Percentiles rank a stretch among this genome's conserved stretches.
Conservation (phyloP, 352 stramenopile genomes). For the Globisporangium barbulae region DNA sequence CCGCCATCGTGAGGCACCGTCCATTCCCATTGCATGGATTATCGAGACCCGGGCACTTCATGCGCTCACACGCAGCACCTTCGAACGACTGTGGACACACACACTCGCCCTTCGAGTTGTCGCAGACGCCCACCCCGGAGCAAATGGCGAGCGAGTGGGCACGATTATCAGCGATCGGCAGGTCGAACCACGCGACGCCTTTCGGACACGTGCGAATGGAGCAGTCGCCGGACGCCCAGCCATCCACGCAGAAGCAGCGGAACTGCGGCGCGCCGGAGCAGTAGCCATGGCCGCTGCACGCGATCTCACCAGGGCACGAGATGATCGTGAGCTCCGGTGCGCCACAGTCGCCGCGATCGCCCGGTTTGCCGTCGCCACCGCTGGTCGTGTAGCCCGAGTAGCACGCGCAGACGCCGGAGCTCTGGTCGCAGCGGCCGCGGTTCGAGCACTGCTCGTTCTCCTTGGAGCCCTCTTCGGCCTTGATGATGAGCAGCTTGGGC, state of each 20-base stretch:
- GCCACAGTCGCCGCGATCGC: constrained; percentile 72
- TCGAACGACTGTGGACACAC: constrained; percentile 59
- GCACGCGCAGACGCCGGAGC: constrained; percentile 83
- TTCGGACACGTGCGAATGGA: constrained; percentile 61
- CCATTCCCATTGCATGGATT: constrained; percentile 56
- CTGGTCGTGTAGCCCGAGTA: constrained; percentile 81
- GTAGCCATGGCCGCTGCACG: constrained; percentile 73
- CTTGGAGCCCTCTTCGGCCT: constrained; percentile 82
- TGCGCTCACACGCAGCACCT: constrained; percentile 64
- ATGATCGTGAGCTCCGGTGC: constrained; percentile 45
- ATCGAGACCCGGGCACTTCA: constrained; percentile 63
- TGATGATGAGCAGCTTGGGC: constrained; percentile 42
- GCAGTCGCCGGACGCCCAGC: constrained; percentile 66
- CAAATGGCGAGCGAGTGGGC: constrained; percentile 54
- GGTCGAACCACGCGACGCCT: constrained; percentile 70
- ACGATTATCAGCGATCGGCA: constrained; percentile 45
- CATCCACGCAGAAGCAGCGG: constrained; percentile 57
- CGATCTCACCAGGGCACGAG: constrained; percentile 51
- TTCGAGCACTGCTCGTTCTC: constrained; percentile 87
- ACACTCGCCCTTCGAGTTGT: constrained; percentile 59
- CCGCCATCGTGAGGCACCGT: constrained; percentile 64
- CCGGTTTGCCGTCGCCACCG: constrained; percentile 40
- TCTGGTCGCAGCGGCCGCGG: constrained; percentile 63
- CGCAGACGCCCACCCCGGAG: constrained; percentile 68
- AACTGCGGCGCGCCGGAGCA: constrained; percentile 68